Base-by-base conservation (phyloP, 2,329 filamentous ascomycete genomes). In the Teratosphaeria nubilosa region DNA sequence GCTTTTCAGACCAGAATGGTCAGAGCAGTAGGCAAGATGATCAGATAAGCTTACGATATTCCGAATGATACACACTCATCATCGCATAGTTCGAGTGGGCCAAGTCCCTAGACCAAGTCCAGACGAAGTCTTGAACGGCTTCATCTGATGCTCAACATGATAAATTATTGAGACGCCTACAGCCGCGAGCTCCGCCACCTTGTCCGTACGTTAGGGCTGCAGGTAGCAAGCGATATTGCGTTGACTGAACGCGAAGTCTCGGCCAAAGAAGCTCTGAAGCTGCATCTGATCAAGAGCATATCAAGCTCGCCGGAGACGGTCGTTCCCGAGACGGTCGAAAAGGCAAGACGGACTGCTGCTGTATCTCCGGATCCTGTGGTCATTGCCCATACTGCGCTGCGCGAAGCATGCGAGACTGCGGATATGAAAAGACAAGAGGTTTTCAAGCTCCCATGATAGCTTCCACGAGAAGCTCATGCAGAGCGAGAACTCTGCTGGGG, bases 121-220 rank as follows among this genome's bases (percentile, higher is more conserved):
- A 27, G 27, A 6, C 27, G 6, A 27, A 27, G 27, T 27, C 6
- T 27, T 27, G 27, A 27, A 27, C 27, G 27, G 27, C 27, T 27
- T 6, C 4, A 27, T 27, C 27, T 27, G 4, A 27, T 6, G 6
- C 27, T 27, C 27, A 27, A 27, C 27, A 27, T 27, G 27, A 27
- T 27, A 6, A 6, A 27, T 27, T 27, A 6, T 27, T 27, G 27
- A 51, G 79, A 75, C 20, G 77, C 79, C 0, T 77, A 71, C 5
- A 78, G 77, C 0, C 79, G 80, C 3, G 78, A 76, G 6, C 71
- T 81, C 5, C 74, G 79, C 2, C 75, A 79, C 24, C 70, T 81
- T 7, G 76, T 79, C 5, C 74, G 77, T 32, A 80, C 70, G 5
- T 68, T 76, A 20, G 76, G 79, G 25, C 65, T 80, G 55, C 78